Evolutionary conservation across 2,329 filamentous ascomycete species (phyloP).

Genomic region (Microcera coccophila): DNA sequence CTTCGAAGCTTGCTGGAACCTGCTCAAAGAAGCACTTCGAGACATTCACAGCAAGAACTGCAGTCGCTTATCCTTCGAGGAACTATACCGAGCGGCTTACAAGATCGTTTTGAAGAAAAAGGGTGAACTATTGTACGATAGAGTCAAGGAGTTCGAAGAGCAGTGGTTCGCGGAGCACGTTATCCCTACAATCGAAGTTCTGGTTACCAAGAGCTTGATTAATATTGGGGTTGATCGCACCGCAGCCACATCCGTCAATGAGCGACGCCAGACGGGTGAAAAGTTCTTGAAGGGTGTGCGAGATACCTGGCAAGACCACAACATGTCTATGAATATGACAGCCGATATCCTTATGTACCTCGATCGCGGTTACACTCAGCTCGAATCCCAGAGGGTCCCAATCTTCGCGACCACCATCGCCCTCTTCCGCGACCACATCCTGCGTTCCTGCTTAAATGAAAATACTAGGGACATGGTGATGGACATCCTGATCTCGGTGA

Average conservation of each 20-base stretch:
- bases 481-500: conserved; percentile 72
- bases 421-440: conserved; percentile 80
- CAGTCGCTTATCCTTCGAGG: conserved; percentile 86
- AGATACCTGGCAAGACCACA: conserved; percentile 82
- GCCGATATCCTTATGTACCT: conserved; percentile 98
- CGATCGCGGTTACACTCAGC: conserved; percentile 74
- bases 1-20: conserved; percentile 81
- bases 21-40: conserved; percentile 69
- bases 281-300: conserved; percentile 74
- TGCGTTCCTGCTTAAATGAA: conserved; percentile 55
- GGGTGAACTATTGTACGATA: conserved; percentile 74
- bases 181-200: conserved; percentile 62
- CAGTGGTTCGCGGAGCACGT: conserved; percentile 75
- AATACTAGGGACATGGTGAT: conserved; percentile 55
- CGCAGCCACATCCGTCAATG: conserved; percentile 63
- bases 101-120: conserved; percentile 89
- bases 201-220: conserved; percentile 67
- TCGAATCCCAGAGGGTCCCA: conserved; percentile 64
- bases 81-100: conserved; percentile 90
- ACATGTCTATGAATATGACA: conserved; percentile 92
- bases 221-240: conserved; percentile 55
- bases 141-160: conserved; percentile 76
- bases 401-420: conserved; percentile 84
- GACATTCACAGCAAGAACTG: conserved; percentile 94
- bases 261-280: conserved; percentile 76